Evolutionary conservation across 495 filamentous ascomycete species (phyloP).

Genomic region (Paragyromitra xinjiangensis): DNA sequence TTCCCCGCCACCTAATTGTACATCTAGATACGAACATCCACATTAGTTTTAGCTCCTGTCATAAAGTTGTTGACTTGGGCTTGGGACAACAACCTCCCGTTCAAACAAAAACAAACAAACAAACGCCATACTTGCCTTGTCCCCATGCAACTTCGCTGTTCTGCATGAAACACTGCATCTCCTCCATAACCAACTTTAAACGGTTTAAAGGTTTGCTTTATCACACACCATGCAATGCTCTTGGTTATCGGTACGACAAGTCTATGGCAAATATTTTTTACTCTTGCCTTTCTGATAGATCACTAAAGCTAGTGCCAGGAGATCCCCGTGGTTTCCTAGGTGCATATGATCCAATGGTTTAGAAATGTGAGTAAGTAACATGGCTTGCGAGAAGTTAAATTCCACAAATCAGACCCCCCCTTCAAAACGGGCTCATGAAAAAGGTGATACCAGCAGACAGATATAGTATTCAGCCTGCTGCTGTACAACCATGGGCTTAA

Average conservation of each 20-base stretch:
- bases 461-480: constrained; percentile 6
- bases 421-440: not conserved
- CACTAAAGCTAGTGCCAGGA: not conserved
- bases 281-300: not conserved
- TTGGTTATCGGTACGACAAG: not conserved
- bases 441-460: not conserved
- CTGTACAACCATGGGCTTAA: constrained; percentile 10
- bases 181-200: not conserved
- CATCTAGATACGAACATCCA: not conserved
- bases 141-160: not conserved
- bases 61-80: not conserved
- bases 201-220: not conserved
- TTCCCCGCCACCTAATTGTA: not conserved
- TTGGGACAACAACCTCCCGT: not conserved
- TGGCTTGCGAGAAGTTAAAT: not conserved
- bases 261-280: not conserved
- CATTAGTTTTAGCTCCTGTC: not conserved
- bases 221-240: not conserved
- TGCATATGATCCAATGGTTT: not conserved
- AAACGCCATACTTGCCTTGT: not conserved
- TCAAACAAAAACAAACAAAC: not conserved
- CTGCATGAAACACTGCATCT: not conserved
- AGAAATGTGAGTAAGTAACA: constrained; percentile 9
- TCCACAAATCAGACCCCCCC: not conserved
- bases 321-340: not conserved